Conservation (phyloP, 352 stramenopile species). For the Plasmopara muralis region DNA sequence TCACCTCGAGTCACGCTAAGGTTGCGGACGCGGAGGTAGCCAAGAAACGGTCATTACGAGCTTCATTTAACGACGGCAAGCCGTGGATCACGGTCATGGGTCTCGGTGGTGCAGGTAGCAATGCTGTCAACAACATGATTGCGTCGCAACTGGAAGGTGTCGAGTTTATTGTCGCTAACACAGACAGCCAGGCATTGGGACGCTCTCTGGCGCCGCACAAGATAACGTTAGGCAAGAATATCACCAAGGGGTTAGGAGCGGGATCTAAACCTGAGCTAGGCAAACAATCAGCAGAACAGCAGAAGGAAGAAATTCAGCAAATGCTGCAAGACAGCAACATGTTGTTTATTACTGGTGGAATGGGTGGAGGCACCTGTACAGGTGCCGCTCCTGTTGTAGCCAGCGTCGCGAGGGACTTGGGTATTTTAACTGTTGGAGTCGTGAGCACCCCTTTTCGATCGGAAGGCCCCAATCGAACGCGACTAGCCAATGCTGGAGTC, state of each 20-base stretch:
- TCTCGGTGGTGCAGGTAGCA: constrained; percentile 74
- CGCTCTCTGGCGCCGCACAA: constrained; percentile 71
- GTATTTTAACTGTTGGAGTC: constrained; percentile 93
- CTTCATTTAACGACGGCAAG: constrained; percentile 74
- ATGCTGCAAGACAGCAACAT: constrained; percentile 91
- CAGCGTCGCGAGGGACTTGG: constrained; percentile 86
- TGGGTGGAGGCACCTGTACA: constrained; percentile 90
- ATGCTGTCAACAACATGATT: constrained; percentile 89
- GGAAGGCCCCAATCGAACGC: constrained; percentile 91
- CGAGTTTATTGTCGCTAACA: constrained; percentile 95
- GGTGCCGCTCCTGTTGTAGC: constrained; percentile 92
- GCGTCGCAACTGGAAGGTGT: constrained; percentile 86
- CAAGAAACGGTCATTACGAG: constrained; percentile 37
- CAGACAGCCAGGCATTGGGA: constrained; percentile 89
- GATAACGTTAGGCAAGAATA: constrained; percentile 78
- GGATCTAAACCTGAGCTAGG: constrained; percentile 78
- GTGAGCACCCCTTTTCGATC: constrained; percentile 96
- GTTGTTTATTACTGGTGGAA: constrained; percentile 94
- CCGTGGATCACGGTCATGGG: constrained; percentile 84
- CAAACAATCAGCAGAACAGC: constrained; percentile 81
- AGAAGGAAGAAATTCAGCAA: constrained; percentile 82
- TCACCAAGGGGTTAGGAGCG: constrained; percentile 77
- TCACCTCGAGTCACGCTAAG: constrained; percentile 2
- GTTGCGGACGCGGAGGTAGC: constrained; percentile 20
- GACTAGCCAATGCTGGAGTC: constrained; percentile 89